Evolutionary conservation across 768 basidiomycete genomes (phyloP).

Genomic region (Rhodosporidiobolus sp.): DNA sequence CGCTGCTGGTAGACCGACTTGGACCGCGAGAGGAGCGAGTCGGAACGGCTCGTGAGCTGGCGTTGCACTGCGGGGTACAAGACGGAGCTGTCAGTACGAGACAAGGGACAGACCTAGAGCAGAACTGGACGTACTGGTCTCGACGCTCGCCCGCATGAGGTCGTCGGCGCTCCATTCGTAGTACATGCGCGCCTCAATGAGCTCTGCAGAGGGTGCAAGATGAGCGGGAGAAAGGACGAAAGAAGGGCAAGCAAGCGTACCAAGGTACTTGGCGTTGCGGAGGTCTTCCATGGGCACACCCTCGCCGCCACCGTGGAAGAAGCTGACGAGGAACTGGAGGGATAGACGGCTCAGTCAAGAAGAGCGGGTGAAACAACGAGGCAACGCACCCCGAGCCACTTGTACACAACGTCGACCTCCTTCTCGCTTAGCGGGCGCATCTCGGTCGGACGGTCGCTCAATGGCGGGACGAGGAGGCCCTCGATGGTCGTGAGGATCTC

Average conservation of each 20-base stretch:
- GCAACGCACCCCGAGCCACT: slow-evolving; percentile 82
- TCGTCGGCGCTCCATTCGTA: slow-evolving; percentile 77
- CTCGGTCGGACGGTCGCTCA: slow-evolving; percentile 78
- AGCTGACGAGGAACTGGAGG: slow-evolving; percentile 82
- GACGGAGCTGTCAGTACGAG: too few relatives aligned
- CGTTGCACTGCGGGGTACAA: slow-evolving; percentile 26
- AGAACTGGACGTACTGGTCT: slow-evolving; percentile 30
- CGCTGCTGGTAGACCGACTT: slow-evolving; percentile 91
- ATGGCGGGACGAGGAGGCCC: slow-evolving; percentile 79
- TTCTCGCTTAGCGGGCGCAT: slow-evolving; percentile 91
- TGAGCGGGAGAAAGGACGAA: background rate
- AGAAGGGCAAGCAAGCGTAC: slow-evolving; percentile 56
- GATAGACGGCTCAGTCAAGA: background rate
- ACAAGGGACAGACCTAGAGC: background rate
- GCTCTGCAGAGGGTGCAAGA: slow-evolving; percentile 4
- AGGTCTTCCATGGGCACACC: slow-evolving; percentile 78
- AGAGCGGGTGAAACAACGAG: background rate
- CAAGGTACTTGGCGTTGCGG: slow-evolving; percentile 92
- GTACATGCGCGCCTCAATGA: slow-evolving; percentile 67
- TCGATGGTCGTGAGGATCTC: slow-evolving; percentile 84
- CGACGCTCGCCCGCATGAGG: slow-evolving; percentile 48
- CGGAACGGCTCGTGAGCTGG: slow-evolving; percentile 49
- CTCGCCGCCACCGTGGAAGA: slow-evolving; percentile 91
- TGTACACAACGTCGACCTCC: slow-evolving; percentile 97
- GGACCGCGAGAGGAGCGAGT: slow-evolving; percentile 68